phyloP scores from a whole-genome alignment of 495 filamentous ascomycete genomes.

The Xylaria cubensis region DNA sequence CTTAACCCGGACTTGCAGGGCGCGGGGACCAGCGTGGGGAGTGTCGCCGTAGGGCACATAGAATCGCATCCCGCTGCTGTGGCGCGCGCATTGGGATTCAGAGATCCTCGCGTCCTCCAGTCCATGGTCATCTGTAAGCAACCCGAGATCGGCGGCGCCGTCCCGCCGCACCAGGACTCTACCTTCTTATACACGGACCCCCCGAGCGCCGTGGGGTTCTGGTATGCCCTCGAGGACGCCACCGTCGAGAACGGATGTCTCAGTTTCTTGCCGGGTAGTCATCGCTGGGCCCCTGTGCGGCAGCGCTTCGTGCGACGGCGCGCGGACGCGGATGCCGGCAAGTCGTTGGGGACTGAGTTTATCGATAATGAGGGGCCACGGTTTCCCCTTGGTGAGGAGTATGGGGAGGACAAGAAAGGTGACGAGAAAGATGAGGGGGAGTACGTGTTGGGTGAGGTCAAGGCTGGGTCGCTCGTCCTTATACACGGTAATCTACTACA shows the following conservation, averaged over 20 bases:
- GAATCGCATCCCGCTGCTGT: conserved; percentile 61
- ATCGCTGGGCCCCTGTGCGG: conserved; percentile 67
- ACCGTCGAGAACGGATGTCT: conserved; percentile 85
- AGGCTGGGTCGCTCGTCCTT: conserved; percentile 86
- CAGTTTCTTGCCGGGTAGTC: conserved; percentile 81
- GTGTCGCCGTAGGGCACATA: conserved; percentile 25
- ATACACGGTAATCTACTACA: conserved; percentile 97
- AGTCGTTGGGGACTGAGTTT: conserved; percentile 60
- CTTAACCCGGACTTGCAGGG: conserved; percentile 48
- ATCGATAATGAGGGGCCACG: conserved; percentile 49
- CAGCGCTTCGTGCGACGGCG: conserved; percentile 77
- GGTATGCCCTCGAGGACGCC: conserved; percentile 95
- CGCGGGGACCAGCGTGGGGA: conserved; percentile 26
- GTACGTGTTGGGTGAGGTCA: conserved; percentile 78
- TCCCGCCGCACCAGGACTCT: conserved; percentile 87
- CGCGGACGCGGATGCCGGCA: conserved; percentile 43
- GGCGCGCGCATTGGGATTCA: conserved; percentile 73
- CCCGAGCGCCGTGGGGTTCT: conserved; percentile 89
- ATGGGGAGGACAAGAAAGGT: conserved; percentile 41
- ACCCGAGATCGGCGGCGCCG: conserved; percentile 89
- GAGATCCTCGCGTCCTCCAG: conserved; percentile 75
- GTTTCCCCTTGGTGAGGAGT: conserved; percentile 53
- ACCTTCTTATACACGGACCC: conserved; percentile 93
- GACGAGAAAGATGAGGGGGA: conserved; percentile 33
- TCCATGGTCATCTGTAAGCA: conserved; percentile 99